Percentiles rank a stretch among this genome's conserved stretches.
phyloP scores from a whole-genome alignment of 306 rosid genomes.

The Mimosa pudica region DNA sequence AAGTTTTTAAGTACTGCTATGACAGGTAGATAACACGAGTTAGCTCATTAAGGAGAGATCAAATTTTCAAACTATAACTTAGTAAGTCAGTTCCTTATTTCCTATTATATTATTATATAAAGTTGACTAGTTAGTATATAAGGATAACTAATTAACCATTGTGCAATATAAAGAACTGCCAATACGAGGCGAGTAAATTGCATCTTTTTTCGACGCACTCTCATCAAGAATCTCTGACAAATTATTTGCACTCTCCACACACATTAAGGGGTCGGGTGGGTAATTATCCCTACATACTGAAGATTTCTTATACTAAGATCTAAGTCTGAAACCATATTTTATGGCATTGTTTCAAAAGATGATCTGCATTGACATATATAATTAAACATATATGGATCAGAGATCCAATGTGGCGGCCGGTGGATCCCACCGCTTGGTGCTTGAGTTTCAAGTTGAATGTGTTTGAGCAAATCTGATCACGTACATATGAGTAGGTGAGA shows the following conservation, averaged over 20 bases:
- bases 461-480: not conserved
- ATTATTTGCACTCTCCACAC: not conserved
- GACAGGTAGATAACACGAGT: not conserved
- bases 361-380: not conserved
- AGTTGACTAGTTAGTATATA: too few species aligned
- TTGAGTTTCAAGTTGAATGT: not conserved
- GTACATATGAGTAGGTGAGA: constrained; percentile 17
- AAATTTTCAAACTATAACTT: too few species aligned
- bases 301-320: not conserved
- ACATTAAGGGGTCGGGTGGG: too few species aligned
- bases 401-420: not conserved
- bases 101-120: too few species aligned
- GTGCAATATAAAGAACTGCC: not conserved
- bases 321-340: not conserved
- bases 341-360: not conserved
- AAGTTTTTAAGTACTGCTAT: not conserved
- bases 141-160: not conserved
- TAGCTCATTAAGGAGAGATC: not conserved
- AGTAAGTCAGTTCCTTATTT: not conserved
- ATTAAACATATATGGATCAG: not conserved
- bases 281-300: not conserved
- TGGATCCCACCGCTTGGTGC: not conserved
- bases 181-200: too few species aligned
- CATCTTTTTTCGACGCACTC: not conserved
- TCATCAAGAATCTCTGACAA: not conserved